These are phyloP conservation scores for Aspergillus funiculosus DNA, from an alignment of 495 filamentous ascomycete genomes.

Conservation along the genomic window DNA sequence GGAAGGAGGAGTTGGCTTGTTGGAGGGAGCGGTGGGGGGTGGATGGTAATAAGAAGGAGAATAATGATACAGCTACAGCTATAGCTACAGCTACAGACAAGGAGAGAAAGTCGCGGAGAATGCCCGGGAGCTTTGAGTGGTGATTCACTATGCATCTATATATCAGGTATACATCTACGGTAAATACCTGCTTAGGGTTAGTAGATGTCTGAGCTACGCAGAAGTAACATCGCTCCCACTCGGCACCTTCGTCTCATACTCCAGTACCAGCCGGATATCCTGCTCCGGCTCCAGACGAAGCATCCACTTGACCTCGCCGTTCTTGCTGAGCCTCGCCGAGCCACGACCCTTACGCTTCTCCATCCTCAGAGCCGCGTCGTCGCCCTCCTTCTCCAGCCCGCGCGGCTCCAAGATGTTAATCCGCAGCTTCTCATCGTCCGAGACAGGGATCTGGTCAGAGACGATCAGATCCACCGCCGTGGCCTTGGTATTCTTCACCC, in stretches of 20 bases:
- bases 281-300: constrained; percentile 52
- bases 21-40: constrained; percentile 40
- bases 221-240: constrained; percentile 14
- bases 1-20: constrained; percentile 35
- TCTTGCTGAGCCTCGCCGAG: constrained; percentile 41
- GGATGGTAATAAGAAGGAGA: constrained; percentile 12
- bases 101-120: constrained; percentile 16
- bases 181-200: too few relatives aligned
- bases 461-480: constrained; percentile 48
- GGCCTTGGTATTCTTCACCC: constrained; percentile 54
- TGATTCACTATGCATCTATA: constrained; percentile 14
- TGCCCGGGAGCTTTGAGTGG: constrained; percentile 27
- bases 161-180: too few relatives aligned
- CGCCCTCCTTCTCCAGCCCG: constrained; percentile 44
- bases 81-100: too few relatives aligned
- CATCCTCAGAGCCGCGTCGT: constrained; percentile 23
- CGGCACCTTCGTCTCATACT: constrained; percentile 51
- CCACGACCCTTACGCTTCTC: constrained; percentile 18
- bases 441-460: constrained; percentile 62
- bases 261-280: constrained; percentile 51
- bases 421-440: constrained; percentile 56
- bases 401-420: constrained; percentile 49
- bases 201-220: too few relatives aligned
- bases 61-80: too few relatives aligned
- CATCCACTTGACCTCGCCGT: constrained; percentile 58